Base-by-base conservation (phyloP, 805 yeast genomes). In the Wickerhamiella qilinensis region DNA sequence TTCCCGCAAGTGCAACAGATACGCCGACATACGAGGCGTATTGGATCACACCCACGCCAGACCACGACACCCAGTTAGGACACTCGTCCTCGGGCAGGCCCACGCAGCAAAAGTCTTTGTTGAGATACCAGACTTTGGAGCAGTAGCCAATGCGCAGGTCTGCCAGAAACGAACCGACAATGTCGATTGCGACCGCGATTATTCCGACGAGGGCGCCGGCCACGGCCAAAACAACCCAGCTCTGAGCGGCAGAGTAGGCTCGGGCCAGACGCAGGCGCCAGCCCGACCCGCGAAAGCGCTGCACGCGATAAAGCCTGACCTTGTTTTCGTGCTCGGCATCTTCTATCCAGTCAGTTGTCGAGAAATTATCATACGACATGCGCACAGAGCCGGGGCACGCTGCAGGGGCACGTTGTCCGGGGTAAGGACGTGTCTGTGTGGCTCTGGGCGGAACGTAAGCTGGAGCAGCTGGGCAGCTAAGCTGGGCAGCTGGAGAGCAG, bases 91-190 rank as follows among this genome's bases (percentile, higher is more conserved):
- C 43, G 7, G 52, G 57, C 39, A 63, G 71, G 15, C 76, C 81
- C 73, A 80, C 72, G 57, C 97, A 88, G 57, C 98, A 91, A 49
- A 83, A 82, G 7, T 71, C 64, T 53, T 70, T 68, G 56, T 74
- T 84, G 24, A 85, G 62, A 48, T 85, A 73, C 55, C 84, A 73
- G 24, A 74, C 72, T 16, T 67, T 57, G 1, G 71, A 54, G 59
- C 98, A 91, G 56, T 77, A 73, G 0, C 98, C 98, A 2, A 71
- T 60, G 43, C 84, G 73, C 44, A 85, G 57, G 50, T 77, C 77
- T 2, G 84, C 78, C n/a, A 91, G 59, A 71, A 86, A 84, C 37
- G 83, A 88, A 0, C 97, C 84, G 15, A 84, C 67, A 15, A 88
- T 71, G 50, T 82, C 85, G 38, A 91, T 60, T 15, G 70, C 64